Evolutionary conservation across 108 stramenopile species (phyloP).

Genomic region (Cyclotella atomus): DNA sequence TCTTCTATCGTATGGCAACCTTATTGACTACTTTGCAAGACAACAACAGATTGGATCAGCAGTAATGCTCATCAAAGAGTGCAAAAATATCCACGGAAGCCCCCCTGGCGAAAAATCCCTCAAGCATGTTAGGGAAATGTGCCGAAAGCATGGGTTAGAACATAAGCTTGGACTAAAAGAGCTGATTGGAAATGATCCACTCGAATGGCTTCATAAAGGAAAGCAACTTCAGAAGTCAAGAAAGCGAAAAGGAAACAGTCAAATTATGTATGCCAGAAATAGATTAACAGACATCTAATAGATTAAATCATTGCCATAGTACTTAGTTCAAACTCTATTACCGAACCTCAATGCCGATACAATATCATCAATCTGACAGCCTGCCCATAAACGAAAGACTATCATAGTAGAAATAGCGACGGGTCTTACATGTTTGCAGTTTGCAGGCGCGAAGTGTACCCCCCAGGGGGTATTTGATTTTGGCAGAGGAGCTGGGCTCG

Average conservation of each 20-base stretch:
- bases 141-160: slow-evolving; percentile 51
- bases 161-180: slow-evolving; percentile 51
- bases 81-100: slow-evolving; percentile 64
- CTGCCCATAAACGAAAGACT: no score
- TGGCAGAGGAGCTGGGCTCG: no score
- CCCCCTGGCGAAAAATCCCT: slow-evolving; percentile 75
- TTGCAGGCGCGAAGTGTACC: no score
- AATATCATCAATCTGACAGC: no score
- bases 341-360: no score
- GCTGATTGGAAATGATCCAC: slow-evolving; percentile 78
- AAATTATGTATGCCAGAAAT: slow-evolving; percentile 41
- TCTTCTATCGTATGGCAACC: slow-evolving; percentile 71
- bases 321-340: no score
- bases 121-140: slow-evolving; percentile 55
- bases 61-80: slow-evolving; percentile 79
- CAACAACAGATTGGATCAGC: slow-evolving; percentile 78
- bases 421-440: no score
- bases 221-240: slow-evolving; percentile 63
- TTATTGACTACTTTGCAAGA: slow-evolving; percentile 75
- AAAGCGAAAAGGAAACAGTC: slow-evolving; percentile 56
- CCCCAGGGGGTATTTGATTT: no score
- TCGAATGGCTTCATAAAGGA: slow-evolving; percentile 77
- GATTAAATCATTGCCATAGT: no score
- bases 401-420: no score
- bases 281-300: slow-evolving; percentile 49